Percentiles rank a stretch among this genome's conserved stretches.
Conservation (phyloP, 2,329 filamentous ascomycete species). For the Claviceps humidiphila region DNA sequence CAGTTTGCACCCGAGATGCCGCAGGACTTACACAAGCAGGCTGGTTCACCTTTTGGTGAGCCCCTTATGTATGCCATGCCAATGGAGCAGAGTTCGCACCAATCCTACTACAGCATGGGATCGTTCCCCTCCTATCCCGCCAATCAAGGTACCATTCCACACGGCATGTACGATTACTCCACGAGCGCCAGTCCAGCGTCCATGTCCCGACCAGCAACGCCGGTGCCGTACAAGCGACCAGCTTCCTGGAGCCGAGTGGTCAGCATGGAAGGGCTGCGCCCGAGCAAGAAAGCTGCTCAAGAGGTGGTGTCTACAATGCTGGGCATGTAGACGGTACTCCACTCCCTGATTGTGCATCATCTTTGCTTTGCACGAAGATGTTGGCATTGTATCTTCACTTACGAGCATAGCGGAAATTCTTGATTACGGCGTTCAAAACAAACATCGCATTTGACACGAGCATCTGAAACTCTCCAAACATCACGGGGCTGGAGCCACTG, state of each 20-base stretch:
- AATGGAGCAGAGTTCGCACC: constrained; percentile 18
- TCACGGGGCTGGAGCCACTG: too few species aligned
- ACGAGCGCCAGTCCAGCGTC: constrained; percentile 14
- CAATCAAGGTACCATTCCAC: constrained; percentile 8
- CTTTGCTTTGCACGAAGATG: background rate
- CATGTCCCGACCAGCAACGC: constrained; percentile 22
- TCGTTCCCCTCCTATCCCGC: constrained; percentile 7
- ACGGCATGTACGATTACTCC: constrained; percentile 13
- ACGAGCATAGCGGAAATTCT: too few species aligned
- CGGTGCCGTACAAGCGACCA: constrained; percentile 25
- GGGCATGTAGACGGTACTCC: constrained; percentile 11
- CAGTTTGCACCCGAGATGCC: constrained; percentile 24
- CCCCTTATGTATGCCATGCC: constrained; percentile 18
- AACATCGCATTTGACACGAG: too few species aligned
- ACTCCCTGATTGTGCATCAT: background rate
- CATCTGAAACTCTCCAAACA: too few species aligned
- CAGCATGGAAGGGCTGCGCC: constrained; percentile 24
- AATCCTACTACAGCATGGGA: constrained; percentile 12
- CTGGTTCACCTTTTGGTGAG: constrained; percentile 19
- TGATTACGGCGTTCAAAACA: too few species aligned
- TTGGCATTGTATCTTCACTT: background rate
- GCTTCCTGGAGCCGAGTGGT: constrained; percentile 25
- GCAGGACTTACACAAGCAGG: constrained; percentile 16
- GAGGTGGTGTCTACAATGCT: constrained; percentile 14
- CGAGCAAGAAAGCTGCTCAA: constrained; percentile 20